phyloP scores from a whole-genome alignment of 176 grass and related monocot species.

The Zizania latifolia region DNA sequence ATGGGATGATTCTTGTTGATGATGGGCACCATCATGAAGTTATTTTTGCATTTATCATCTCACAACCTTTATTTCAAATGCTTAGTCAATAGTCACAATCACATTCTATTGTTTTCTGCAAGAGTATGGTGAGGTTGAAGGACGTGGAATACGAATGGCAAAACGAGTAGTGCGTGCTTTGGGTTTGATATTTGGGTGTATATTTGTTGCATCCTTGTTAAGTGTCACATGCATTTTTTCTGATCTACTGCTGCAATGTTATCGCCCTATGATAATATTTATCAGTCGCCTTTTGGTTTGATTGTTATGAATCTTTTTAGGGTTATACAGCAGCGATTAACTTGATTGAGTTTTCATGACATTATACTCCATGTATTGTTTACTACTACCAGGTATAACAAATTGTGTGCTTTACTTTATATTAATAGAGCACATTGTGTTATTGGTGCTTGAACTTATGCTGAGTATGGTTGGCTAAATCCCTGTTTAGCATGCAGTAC shows the following conservation, averaged over 20 bases:
- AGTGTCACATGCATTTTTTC: slow-evolving; percentile 7
- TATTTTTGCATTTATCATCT: neutral
- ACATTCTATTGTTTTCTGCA: slow-evolving; percentile 28
- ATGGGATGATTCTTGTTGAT: slow-evolving; percentile 13
- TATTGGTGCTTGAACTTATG: too few species aligned
- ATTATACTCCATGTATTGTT: slow-evolving; percentile 33
- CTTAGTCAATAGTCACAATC: neutral
- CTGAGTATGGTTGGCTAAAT: too few species aligned
- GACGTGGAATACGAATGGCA: slow-evolving; percentile 74
- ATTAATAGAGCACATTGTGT: too few species aligned
- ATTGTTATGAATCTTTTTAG: slow-evolving; percentile 21
- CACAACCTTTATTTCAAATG: neutral
- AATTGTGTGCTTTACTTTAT: neutral
- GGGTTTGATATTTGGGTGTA: slow-evolving; percentile 75
- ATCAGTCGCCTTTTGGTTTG: slow-evolving; percentile 11
- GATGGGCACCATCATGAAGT: neutral
- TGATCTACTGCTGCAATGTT: neutral
- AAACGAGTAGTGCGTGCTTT: slow-evolving; percentile 81
- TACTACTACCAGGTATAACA: slow-evolving; percentile 62
- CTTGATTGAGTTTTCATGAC: slow-evolving; percentile 36
- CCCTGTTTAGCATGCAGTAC: too few species aligned
- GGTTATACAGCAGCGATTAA: slow-evolving; percentile 37
- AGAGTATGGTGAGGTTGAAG: slow-evolving; percentile 88
- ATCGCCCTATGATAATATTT: neutral
- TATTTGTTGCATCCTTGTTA: slow-evolving; percentile 63